Evolutionary conservation across 768 basidiomycete species (phyloP).

Genomic region (Macrolepiota dolichaula): DNA sequence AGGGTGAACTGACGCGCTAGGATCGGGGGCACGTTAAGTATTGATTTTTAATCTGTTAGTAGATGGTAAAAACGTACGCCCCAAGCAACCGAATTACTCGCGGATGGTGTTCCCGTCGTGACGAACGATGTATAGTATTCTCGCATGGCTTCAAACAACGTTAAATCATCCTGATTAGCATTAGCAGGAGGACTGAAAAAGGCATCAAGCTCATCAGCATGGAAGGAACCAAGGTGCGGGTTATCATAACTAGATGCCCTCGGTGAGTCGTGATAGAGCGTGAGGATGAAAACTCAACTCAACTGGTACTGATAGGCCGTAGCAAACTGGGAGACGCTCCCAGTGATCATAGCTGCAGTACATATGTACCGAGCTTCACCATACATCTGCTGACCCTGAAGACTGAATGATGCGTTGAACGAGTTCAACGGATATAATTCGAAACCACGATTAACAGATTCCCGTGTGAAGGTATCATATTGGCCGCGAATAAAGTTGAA

Average conservation of each 20-base stretch:
- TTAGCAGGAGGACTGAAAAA: constrained; percentile 28
- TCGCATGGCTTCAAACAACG: constrained; percentile 34
- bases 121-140: constrained; percentile 39
- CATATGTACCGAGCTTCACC: constrained; percentile 44
- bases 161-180: constrained; percentile 23
- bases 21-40: background rate
- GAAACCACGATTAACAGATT: constrained; percentile 28
- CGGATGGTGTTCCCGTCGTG: constrained; percentile 26
- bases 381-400: constrained; percentile 43
- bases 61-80: constrained; percentile 18
- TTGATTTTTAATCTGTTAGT: background rate
- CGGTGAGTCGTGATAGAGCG: background rate
- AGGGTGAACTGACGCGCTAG: constrained; percentile 17
- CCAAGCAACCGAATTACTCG: constrained; percentile 22
- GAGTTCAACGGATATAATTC: constrained; percentile 30
- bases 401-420: constrained; percentile 30
- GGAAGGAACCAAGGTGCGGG: constrained; percentile 33
- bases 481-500: constrained; percentile 40
- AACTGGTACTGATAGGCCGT: constrained; percentile 35
- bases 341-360: constrained; percentile 32
- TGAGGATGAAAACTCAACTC: constrained; percentile 6
- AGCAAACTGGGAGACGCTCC: constrained; percentile 15
- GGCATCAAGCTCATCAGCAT: constrained; percentile 32
- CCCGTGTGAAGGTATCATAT: constrained; percentile 26
- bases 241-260: constrained; percentile 35